Percentiles rank a stretch among this genome's conserved stretches.
Evolutionary conservation across 768 basidiomycete genomes (phyloP).

Genomic region (Suillus brevipes): DNA sequence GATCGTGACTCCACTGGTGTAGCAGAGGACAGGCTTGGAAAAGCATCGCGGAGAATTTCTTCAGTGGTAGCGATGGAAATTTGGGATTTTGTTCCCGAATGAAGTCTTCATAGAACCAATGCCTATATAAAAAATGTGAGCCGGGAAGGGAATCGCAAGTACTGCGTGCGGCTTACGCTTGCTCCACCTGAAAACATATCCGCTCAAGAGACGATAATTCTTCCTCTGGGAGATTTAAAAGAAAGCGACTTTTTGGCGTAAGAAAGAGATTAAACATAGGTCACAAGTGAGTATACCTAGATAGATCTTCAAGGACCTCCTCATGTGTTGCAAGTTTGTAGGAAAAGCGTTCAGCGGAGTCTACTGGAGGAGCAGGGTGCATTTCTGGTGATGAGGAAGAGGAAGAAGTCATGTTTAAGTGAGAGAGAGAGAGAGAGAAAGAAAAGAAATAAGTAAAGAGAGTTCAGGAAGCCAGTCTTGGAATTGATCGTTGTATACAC

Average conservation of each 20-base stretch:
- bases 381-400: conserved; percentile 81
- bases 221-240: conserved; percentile 92
- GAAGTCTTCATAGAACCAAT: conserved; percentile 99
- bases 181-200: conserved; percentile 98
- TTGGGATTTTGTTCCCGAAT: conserved; percentile 88
- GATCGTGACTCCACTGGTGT: conserved; percentile 80
- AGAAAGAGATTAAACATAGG: conserved; percentile 13
- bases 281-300: conserved; percentile 56
- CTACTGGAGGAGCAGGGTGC: conserved; percentile 44
- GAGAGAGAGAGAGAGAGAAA: conserved; percentile 8
- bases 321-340: conserved; percentile 79
- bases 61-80: conserved; percentile 85
- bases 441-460: conserved; percentile 33
- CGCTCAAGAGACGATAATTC: conserved; percentile 90
- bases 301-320: conserved; percentile 88
- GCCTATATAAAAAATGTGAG: conserved; percentile 48
- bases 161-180: conserved; percentile 70
- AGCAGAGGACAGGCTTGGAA: conserved; percentile 84
- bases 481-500: conserved; percentile 36
- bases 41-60: conserved; percentile 90
- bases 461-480: conserved; percentile 29
- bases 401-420: conserved; percentile 64
- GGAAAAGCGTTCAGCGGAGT: conserved; percentile 42
- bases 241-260: conserved; percentile 71
- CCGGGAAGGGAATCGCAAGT: conserved; percentile 16